Evolutionary conservation across 2,329 filamentous ascomycete species (phyloP).

Genomic region (Helminthosporium solani): DNA sequence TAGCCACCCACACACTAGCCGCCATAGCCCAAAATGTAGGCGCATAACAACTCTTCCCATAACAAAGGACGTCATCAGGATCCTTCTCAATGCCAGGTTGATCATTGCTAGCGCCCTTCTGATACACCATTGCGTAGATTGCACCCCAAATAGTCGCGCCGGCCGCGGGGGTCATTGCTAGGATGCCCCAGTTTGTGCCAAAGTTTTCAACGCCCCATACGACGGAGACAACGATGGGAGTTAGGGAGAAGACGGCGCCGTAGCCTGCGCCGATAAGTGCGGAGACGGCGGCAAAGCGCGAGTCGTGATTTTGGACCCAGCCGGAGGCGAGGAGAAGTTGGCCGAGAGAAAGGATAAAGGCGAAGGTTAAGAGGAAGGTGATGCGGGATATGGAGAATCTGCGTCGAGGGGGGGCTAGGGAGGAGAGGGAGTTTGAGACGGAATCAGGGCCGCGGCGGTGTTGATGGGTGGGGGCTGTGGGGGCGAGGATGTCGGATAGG

Average conservation of each 20-base stretch:
- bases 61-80: slow-evolving; percentile 64
- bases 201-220: slow-evolving; percentile 99
- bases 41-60: slow-evolving; percentile 79
- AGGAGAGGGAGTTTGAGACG: slow-evolving; percentile 44
- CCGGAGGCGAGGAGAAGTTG: slow-evolving; percentile 78
- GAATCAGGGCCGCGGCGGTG: slow-evolving; percentile 53
- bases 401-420: slow-evolving; percentile 26
- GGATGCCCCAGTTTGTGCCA: slow-evolving; percentile 95
- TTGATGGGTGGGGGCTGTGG: slow-evolving; percentile 53
- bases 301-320: slow-evolving; percentile 68
- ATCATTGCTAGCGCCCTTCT: slow-evolving; percentile 58
- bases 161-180: slow-evolving; percentile 85
- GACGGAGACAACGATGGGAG: slow-evolving; percentile 90
- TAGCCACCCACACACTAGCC: slow-evolving; percentile 74
- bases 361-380: slow-evolving; percentile 74
- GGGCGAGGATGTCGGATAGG: slow-evolving; percentile 84
- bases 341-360: slow-evolving; percentile 69
- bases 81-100: slow-evolving; percentile 34
- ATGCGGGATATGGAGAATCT: slow-evolving; percentile 72
- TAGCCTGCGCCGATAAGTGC: slow-evolving; percentile 86
- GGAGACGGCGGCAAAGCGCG: slow-evolving; percentile 83
- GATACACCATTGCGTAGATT: slow-evolving; percentile 81
- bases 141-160: slow-evolving; percentile 89
- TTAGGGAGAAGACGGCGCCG: slow-evolving; percentile 84
- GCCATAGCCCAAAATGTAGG: slow-evolving; percentile 84